phyloP scores from a whole-genome alignment of 2,329 filamentous ascomycete species.

The Acephala macrosclerotiorum region DNA sequence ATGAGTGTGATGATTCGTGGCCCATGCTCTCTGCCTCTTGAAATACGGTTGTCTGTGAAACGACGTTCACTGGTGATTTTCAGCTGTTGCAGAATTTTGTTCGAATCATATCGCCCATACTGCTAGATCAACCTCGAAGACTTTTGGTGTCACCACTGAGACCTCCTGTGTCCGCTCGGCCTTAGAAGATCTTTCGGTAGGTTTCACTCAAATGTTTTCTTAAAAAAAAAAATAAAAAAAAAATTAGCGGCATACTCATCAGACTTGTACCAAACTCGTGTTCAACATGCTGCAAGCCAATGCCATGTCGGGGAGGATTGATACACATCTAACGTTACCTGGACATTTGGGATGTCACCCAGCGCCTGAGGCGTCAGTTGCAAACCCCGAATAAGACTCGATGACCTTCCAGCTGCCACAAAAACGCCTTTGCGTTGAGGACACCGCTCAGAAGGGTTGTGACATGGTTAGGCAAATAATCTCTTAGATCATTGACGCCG shows the following conservation, averaged over 20 bases:
- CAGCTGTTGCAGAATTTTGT: not conserved
- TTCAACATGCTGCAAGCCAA: not conserved
- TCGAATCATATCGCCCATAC: not conserved
- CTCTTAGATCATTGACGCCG: not conserved
- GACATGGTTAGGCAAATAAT: not conserved
- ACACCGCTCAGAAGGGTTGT: not conserved
- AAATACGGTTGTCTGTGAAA: constrained; percentile 3
- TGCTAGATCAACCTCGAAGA: not conserved
- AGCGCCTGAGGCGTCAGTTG: not conserved
- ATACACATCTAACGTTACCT: not conserved
- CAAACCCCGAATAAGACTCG: not conserved
- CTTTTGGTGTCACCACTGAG: not conserved
- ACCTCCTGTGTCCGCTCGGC: not conserved
- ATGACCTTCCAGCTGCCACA: not conserved
- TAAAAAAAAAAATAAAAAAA: too few relatives aligned
- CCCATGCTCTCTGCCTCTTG: not conserved
- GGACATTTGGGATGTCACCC: not conserved
- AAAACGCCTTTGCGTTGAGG: constrained; percentile 1
- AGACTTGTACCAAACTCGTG: not conserved
- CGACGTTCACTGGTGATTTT: not conserved
- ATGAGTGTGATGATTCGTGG: not conserved
- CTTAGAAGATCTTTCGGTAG: not conserved
- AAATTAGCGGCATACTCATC: not conserved
- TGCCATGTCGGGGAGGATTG: not conserved
- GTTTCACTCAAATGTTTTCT: not conserved